Evolutionary conservation across 139 green algal species (phyloP).

Genomic region (Spirogloea muscicola): DNA sequence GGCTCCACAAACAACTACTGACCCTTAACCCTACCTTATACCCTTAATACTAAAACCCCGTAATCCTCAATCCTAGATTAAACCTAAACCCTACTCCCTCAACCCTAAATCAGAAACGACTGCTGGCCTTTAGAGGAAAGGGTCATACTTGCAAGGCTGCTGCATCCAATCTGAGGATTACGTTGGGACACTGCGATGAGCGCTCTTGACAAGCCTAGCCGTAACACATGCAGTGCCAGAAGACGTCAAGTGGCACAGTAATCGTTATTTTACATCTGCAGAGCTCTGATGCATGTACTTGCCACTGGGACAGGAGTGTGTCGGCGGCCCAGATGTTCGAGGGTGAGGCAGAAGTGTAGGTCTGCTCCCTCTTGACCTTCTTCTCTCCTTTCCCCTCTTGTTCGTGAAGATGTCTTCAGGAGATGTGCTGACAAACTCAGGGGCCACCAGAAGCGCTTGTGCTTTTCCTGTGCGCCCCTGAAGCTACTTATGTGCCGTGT

Average conservation of each 20-base stretch:
- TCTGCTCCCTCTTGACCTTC: not conserved
- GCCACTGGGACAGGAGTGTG: slow-evolving; percentile 23
- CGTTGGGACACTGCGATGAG: not conserved
- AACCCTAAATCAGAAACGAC: not conserved
- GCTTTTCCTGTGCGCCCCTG: not conserved
- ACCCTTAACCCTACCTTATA: not conserved
- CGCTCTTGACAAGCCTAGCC: too few relatives aligned
- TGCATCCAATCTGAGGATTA: not conserved
- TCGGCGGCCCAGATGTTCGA: slow-evolving; percentile 36
- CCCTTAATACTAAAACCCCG: too few relatives aligned
- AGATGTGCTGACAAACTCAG: too few relatives aligned
- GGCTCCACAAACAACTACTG: not conserved
- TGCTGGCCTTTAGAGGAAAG: not conserved
- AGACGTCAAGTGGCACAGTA: too few relatives aligned
- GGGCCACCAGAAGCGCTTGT: too few relatives aligned
- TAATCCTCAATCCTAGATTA: not conserved
- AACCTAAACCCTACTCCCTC: not conserved
- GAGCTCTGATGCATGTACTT: too few relatives aligned
- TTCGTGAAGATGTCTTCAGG: too few relatives aligned
- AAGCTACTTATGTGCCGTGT: too few relatives aligned
- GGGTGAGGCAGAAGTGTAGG: slow-evolving; percentile 35
- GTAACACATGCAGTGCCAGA: too few relatives aligned
- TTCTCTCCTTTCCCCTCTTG: not conserved
- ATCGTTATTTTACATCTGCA: too few relatives aligned
- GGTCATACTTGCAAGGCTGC: not conserved